Base-by-base conservation (phyloP, 2,329 filamentous ascomycete genomes). In the Trichophyton schoenleinii region DNA sequence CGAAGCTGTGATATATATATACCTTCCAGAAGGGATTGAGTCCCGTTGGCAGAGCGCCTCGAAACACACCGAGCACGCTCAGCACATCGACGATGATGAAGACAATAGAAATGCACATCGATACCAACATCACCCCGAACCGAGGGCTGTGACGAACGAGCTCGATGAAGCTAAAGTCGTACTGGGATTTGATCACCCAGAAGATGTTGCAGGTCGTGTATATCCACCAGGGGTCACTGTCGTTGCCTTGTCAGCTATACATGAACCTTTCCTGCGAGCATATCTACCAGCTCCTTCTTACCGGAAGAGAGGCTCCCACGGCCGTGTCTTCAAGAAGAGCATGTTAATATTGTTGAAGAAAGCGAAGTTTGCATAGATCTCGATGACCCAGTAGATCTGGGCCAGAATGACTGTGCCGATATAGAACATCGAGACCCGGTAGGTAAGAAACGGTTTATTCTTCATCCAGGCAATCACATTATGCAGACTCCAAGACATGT, bases 401-500 rank as follows among this genome's bases (percentile, higher is more conserved):
- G 77, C 82, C 1, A 84, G 72, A 9, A 82, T 72, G 48, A 87
- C 77, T 0, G 81, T 85, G 49, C 75, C 73, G 58, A 87, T 83
- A 67, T 85, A 87, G 61, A 85, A 70, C 8, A 74, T 67, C 55
- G 79, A 83, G 34, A 78, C 77, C 6, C 74, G 71, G 34, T 71
- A 75, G 2, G 75, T 75, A 6, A 86, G 73, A 66, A 86, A 85
- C 0, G 84, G 84, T 60, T 78, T 80, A 64, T 81, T 83, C 71
- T 87, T 87, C 71, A 87, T 80, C 84, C 84, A 87, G 0, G 84
- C 79, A 63, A 87, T 83, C 63, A 87, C 77, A 64, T 87, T 87
- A 70, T 87, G 84, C 7, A 87, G 71, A 11, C 76, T 79, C 81
- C 83, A 86, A 2, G 82, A 85, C n/a, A 79, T 73, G 64, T 85